Evolutionary conservation across 2,329 filamentous ascomycete species (phyloP), one percentile per base, ranked within the genome.

Genomic region (Diplodia sapinea): DNA sequence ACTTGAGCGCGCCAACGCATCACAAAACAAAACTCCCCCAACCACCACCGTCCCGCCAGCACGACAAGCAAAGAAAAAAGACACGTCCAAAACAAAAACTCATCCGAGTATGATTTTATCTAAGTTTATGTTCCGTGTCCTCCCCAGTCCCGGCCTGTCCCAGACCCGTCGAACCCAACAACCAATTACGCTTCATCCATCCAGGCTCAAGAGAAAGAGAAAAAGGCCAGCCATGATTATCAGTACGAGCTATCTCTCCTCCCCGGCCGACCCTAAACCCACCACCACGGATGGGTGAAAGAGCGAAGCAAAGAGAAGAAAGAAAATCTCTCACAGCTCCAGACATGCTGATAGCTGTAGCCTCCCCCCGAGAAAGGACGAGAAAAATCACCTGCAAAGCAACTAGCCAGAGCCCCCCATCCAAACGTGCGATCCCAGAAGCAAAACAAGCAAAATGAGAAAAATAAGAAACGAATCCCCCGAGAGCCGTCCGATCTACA

Each of bases 401-500:
- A 38, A 47, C 43, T 47, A n/a, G 3, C 7, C n/a, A n/a, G 43
- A 47, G 43, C n/a, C n/a, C 43, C n/a, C 3, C 40, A 43, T 43
- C 40, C 40, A 43, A 43, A 43, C 17, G 40, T 43, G 40, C 6
- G 40, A 43, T 17, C 17, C 15, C 17, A n/a, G 13, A 11, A 47
- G 17, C 43, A 20, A 47, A 20, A 6, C 23, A 26, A 38, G 36
- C 11, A 12, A 12, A 38, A 38, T 11, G 36, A 47, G 43, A 20
- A 47, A 17, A 4, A 47, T 26, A 4, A 8, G 9, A 47, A n/a
- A 20, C 3, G 13, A 20, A 47, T 20, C 17, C 43, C n/a, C 43
- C 43, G 13, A 47, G 9, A 47, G 43, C 43, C 17, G n/a, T 20
- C 43, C 43, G 17, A 31, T 63, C 59, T 63, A 63, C 40, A 47